Conservation (phyloP, 257 asterid species). For the Salvia splendens region DNA sequence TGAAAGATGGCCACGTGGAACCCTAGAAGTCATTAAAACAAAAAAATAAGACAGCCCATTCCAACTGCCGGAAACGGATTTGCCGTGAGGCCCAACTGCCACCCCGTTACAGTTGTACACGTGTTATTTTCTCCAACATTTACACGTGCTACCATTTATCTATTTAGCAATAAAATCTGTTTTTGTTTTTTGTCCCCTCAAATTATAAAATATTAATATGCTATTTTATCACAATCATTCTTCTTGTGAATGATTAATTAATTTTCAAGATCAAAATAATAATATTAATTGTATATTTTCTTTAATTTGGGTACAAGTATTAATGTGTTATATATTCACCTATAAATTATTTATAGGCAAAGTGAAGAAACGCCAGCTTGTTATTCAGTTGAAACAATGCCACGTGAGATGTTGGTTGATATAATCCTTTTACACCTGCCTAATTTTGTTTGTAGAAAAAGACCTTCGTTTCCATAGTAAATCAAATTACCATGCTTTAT, state of each 20-base stretch:
- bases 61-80: constrained; percentile 44
- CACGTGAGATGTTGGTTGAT: constrained; percentile 36
- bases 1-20: constrained; percentile 13
- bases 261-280: no score
- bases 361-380: not conserved
- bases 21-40: not conserved
- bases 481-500: not conserved
- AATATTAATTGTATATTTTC: no score
- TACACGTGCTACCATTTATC: constrained; percentile 35
- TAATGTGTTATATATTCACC: no score
- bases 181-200: not conserved
- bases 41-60: constrained; percentile 24
- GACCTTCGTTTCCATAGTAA: constrained; percentile 6
- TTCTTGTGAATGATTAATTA: no score
- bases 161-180: not conserved
- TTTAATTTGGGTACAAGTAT: not conserved
- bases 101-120: constrained; percentile 28
- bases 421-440: not conserved
- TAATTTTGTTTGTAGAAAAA: constrained; percentile 12
- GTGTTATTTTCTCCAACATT: constrained; percentile 36
- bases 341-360: not conserved
- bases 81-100: constrained; percentile 40
- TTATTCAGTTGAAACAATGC: constrained; percentile 20
- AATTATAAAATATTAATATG: not conserved
- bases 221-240: no score